Evolutionary conservation across 345 rosid species (phyloP), one percentile per base, ranked within the genome.

Genomic region (Gossypium arboreum): DNA sequence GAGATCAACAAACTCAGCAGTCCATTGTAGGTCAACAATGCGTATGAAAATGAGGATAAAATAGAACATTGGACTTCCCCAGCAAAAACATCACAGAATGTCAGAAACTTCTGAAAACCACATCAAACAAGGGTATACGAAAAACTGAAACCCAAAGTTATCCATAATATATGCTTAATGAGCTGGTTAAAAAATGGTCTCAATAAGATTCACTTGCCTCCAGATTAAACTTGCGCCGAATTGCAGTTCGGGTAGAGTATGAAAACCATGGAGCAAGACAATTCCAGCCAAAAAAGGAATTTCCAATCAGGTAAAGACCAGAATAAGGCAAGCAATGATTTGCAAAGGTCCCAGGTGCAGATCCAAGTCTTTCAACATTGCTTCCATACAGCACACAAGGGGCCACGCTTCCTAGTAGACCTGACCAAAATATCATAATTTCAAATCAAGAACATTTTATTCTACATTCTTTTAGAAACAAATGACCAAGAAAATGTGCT

Each of bases 261-360:
- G 98, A 92, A 82, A 86, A 90, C 85, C 89, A 91, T n/a, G 98
- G 98, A 45, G 97, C 98, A 55, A 94, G 84, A 60, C 88, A 90
- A 77, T 92, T 94, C 88, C 90, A 79, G 12, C 98, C 91, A 64
- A 84, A 89, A 66, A 88, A 51, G 50, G 84, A 76, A 11, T 84
- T 85, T 44, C 97, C 97, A 4, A 94, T 80, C 82, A 94, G 77
- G 85, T 84, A 94, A 24, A 94, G 83, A 67, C 91, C 92, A 27
- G 86, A 70, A 81, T 94, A 94, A 8, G 92, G 79, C 84, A 91
- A 77, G 78, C 98, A 91, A 67, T 91, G 97, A 76, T 77, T 86
- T n/a, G 95, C 81, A 83, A 94, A 94, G 41, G 92, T 88, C 74
- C 93, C 97, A 0, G 95, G 84, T 68, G 81, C 76, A 66, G 95